Evolutionary conservation across 2,329 filamentous ascomycete genomes (phyloP).

Genomic region (Hypoxylon rubiginosum): DNA sequence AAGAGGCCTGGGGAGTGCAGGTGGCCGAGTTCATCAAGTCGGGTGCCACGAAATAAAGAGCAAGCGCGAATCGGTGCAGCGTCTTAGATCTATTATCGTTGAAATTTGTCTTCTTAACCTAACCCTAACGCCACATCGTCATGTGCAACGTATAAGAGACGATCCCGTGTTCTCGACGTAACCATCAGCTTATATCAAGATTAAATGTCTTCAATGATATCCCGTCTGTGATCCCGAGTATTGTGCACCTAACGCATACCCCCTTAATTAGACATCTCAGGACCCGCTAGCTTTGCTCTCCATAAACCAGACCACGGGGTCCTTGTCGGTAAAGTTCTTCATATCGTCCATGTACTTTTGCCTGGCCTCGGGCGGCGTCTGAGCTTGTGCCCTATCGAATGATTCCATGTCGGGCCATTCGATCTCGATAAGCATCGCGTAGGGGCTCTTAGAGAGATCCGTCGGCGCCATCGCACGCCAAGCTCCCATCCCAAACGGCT

Average conservation of each 20-base stretch:
- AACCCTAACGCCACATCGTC: background rate
- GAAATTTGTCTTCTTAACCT: background rate
- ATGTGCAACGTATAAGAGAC: background rate
- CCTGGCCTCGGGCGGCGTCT: slow-evolving; percentile 26
- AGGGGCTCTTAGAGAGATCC: slow-evolving; percentile 24
- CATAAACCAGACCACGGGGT: slow-evolving; percentile 41
- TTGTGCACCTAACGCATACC: background rate
- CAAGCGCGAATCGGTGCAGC: background rate
- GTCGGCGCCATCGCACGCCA: slow-evolving; percentile 31
- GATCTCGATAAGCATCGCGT: slow-evolving; percentile 32
- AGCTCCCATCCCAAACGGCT: slow-evolving; percentile 26
- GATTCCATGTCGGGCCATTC: slow-evolving; percentile 39
- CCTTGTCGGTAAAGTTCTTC: slow-evolving; percentile 39
- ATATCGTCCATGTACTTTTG: slow-evolving; percentile 34
- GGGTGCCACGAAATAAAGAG: slow-evolving; percentile 27
- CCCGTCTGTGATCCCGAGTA: background rate
- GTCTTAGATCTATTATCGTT: background rate
- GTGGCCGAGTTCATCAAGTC: slow-evolving; percentile 45
- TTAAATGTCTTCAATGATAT: background rate
- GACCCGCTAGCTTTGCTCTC: slow-evolving; percentile 26
- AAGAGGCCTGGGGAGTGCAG: slow-evolving; percentile 50
- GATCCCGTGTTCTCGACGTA: background rate
- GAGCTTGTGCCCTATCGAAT: slow-evolving; percentile 25
- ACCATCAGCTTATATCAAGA: background rate
- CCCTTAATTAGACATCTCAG: background rate